Base-by-base conservation (phyloP, 139 green algal genomes). In the Edaphochlamys debaryana region DNA sequence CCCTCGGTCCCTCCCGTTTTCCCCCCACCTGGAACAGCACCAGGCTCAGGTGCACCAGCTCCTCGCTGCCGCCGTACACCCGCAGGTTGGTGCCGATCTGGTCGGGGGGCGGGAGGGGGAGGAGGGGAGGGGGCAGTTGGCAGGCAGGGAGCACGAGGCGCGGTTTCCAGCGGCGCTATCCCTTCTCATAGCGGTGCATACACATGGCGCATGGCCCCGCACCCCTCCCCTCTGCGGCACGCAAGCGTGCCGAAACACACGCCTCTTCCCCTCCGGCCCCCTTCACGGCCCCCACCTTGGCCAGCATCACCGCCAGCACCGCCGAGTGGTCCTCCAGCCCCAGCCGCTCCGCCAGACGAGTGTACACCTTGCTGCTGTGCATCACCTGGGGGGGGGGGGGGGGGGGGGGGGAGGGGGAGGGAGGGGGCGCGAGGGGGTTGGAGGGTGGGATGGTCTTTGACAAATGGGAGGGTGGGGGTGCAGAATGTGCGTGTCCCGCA, bases 331-430 rank as follows among this genome's bases (percentile, higher is more conserved):
- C 96, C 17, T 82, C 85, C 73, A 99, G 74, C 3, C 95, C 95
- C 32, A 97, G 73, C 41, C 91, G 90, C 84, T 98, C 96, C 0
- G 68, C 83, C 63, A 99, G 92, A 37, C 91, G 82, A 4, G 80
- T 86, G 87, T 99, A 99, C 79, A 99, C 96, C 89, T 98, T 98
- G 90, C 88, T 95, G 87, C 91, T 95, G 87, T 99, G 96, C 93
- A 99, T 97, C 45, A 98, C 95, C 89, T 98, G 93, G 52, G 17
- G 52, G 17, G 20, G 62, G 62, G 19, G 32, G 5, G 62, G n/a
- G 62, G 13, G n/a, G 9, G 58, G 20, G 62, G 7, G 62, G 3
- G 17, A 62, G 52, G 52, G 52, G 13, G 52, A 4, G 19, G 13
- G 9, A 62, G 52, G 52, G 52, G 15, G 52, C 29, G 52, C 19